Evolutionary conservation across 352 stramenopile species (phyloP).

Genomic region (Phytophthora crassamura): DNA sequence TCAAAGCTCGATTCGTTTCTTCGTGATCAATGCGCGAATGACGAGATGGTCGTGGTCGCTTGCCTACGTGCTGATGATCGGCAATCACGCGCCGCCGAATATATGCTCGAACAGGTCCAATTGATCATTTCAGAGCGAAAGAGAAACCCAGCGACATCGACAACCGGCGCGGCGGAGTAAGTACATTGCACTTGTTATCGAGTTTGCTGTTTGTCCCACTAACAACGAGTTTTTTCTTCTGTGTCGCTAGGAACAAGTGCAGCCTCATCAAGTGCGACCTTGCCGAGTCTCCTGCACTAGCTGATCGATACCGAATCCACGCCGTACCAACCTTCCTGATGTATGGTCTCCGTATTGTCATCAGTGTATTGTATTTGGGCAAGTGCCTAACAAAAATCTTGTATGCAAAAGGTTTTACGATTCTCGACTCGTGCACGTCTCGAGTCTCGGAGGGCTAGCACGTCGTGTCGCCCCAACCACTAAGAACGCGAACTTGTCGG

Average conservation of each 20-base stretch:
- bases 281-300: conserved; percentile 57
- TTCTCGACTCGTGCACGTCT: conserved; percentile 60
- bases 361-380: not conserved
- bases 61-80: conserved; percentile 73
- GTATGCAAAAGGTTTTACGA: conserved; percentile 61
- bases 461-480: conserved; percentile 63
- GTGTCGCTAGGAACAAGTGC: conserved; percentile 42
- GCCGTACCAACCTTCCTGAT: conserved; percentile 80
- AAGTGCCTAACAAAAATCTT: not conserved
- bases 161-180: conserved; percentile 6
- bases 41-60: conserved; percentile 71
- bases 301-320: conserved; percentile 72
- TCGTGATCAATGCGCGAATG: conserved; percentile 33
- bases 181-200: conserved; percentile 1
- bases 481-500: conserved; percentile 65
- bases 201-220: not conserved
- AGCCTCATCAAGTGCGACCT: conserved; percentile 79
- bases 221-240: not conserved
- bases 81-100: conserved; percentile 57
- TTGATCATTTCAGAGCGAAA: conserved; percentile 34
- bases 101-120: conserved; percentile 70
- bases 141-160: conserved; percentile 2
- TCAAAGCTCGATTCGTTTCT: conserved; percentile 61
- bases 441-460: conserved; percentile 60
- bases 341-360: conserved; percentile 33